These are phyloP conservation scores for Blastocrithidia nonstop DNA, from an alignment of 208 protist species.

Conservation along the genomic window DNA sequence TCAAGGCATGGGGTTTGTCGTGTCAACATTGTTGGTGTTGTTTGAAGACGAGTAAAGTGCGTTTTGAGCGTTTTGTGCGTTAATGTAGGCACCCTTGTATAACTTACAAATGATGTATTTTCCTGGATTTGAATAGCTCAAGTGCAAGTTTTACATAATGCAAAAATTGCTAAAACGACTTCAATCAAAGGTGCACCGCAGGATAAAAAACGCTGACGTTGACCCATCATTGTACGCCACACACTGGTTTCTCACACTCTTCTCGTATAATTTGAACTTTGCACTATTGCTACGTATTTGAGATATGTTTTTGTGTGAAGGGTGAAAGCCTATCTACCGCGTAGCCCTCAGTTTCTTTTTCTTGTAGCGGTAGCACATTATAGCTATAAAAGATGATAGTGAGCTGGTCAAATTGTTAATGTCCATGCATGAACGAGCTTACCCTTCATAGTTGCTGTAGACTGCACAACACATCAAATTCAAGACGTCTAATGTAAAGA, in stretches of 20 bases:
- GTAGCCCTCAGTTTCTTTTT: conserved; percentile 65
- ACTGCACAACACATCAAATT: conserved; percentile 54
- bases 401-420: conserved; percentile 47
- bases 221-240: conserved; percentile 46
- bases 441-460: conserved; percentile 24
- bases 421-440: conserved; percentile 46
- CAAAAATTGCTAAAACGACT: conserved; percentile 32
- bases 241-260: conserved; percentile 81
- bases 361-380: conserved; percentile 26
- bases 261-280: conserved; percentile 75
- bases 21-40: conserved; percentile 60
- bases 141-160: conserved; percentile 50
- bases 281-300: conserved; percentile 64
- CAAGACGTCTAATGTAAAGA: conserved; percentile 23
- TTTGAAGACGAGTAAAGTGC: conserved; percentile 66
- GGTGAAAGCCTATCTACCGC: conserved; percentile 84
- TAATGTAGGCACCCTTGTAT: conserved; percentile 68
- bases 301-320: conserved; percentile 88
- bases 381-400: conserved; percentile 17
- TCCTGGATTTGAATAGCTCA: conserved; percentile 60
- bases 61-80: conserved; percentile 70
- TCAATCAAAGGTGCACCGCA: conserved; percentile 16
- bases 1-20: conserved; percentile 87
- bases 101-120: conserved; percentile 41
- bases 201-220: conserved; percentile 21